Evolutionary conservation across 768 basidiomycete species (phyloP).

Genomic region (Leccinum variicolor): DNA sequence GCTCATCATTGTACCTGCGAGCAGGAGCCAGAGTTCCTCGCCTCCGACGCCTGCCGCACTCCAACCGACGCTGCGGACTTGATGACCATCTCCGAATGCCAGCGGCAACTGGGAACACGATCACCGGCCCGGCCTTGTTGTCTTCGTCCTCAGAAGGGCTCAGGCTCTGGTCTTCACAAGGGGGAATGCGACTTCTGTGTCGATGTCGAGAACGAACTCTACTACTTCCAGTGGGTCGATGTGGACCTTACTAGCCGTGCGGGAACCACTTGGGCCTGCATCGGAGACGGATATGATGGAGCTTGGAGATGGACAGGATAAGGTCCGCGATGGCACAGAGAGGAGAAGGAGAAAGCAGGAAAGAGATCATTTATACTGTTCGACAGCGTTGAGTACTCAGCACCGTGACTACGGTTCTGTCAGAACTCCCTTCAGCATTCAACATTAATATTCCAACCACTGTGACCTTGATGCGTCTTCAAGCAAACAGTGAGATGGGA

Average conservation of each 20-base stretch:
- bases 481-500: too few species aligned
- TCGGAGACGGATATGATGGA: slow-evolving; percentile 5
- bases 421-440: too few species aligned
- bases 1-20: slow-evolving; percentile 44
- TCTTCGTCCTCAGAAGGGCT: not conserved
- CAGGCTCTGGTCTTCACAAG: too few species aligned
- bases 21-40: slow-evolving; percentile 35
- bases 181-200: not conserved
- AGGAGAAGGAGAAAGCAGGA: too few species aligned
- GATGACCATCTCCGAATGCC: slow-evolving; percentile 20
- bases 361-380: too few species aligned
- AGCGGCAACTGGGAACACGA: not conserved
- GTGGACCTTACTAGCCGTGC: slow-evolving; percentile 15
- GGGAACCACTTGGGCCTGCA: slow-evolving; percentile 34
- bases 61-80: slow-evolving; percentile 39
- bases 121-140: not conserved
- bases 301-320: not conserved
- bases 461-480: too few species aligned
- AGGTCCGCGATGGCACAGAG: not conserved
- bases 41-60: slow-evolving; percentile 20
- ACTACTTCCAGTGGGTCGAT: not conserved
- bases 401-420: too few species aligned
- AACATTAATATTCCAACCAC: too few species aligned
- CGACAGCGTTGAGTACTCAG: too few species aligned
- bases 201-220: not conserved